Evolutionary conservation across 208 protist species (phyloP).

Genomic region (Lotmaria passim): DNA sequence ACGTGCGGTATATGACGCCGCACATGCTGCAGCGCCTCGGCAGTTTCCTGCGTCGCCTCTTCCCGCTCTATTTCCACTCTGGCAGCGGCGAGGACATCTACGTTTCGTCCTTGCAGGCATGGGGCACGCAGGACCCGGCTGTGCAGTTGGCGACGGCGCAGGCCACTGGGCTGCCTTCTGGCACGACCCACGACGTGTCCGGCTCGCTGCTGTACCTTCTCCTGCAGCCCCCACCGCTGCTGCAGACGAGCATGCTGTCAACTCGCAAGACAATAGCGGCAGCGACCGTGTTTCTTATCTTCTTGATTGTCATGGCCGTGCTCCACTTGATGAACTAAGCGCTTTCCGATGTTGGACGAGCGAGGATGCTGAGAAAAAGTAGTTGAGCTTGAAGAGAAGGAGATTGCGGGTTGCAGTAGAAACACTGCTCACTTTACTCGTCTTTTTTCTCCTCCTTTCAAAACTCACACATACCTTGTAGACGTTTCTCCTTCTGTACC

Average conservation of each 20-base stretch:
- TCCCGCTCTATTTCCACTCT: constrained; percentile 14
- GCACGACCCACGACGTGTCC: constrained; percentile 41
- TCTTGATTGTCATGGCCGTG: constrained; percentile 16
- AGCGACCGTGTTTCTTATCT: constrained; percentile 27
- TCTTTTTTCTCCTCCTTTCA: no score
- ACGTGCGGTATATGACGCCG: constrained; percentile 34
- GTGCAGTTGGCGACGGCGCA: constrained; percentile 47
- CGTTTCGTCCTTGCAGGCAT: constrained; percentile 33
- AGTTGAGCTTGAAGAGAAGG: no score
- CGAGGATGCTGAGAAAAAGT: no score
- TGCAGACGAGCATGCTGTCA: constrained; percentile 33
- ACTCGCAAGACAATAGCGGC: constrained; percentile 24
- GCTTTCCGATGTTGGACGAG: no score
- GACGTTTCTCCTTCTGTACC: no score
- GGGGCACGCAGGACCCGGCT: constrained; percentile 52
- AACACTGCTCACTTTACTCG: no score
- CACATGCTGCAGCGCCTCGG: constrained; percentile 16
- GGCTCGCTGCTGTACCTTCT: constrained; percentile 44
- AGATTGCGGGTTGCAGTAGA: no score
- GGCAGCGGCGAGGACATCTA: constrained; percentile 19
- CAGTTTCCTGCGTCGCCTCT: constrained; percentile 11
- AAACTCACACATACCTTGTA: no score
- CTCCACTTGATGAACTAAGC: constrained; percentile 31
- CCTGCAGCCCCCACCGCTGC: constrained; percentile 45
- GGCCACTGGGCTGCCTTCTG: constrained; percentile 42